phyloP scores from a whole-genome alignment of 768 basidiomycete species.

The Suillus clintonianus region DNA sequence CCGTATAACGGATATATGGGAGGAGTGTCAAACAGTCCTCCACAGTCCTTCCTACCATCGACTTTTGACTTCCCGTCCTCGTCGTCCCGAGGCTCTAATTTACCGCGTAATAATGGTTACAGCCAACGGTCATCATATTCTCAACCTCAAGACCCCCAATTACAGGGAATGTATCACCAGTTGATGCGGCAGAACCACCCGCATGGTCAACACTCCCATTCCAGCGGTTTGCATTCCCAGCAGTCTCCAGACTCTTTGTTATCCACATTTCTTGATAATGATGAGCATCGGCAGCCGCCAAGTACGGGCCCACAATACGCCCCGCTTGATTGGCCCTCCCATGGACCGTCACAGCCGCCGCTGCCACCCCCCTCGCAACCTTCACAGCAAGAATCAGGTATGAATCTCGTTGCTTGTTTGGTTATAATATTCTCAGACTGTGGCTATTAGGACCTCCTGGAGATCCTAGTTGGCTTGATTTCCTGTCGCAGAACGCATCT shows the following conservation, averaged over 20 bases:
- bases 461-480: conserved; percentile 36
- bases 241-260: conserved; percentile 25
- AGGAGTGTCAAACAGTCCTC: conserved; percentile 23
- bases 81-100: conserved; percentile 18
- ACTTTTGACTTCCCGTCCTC: conserved; percentile 33
- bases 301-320: conserved; percentile 25
- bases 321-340: conserved; percentile 36
- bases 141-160: conserved; percentile 27
- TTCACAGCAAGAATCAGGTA: conserved; percentile 28
- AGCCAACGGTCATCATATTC: conserved; percentile 29
- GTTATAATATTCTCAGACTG: not conserved
- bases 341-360: conserved; percentile 22
- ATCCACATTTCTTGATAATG: conserved; percentile 30
- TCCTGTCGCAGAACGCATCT: conserved; percentile 29
- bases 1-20: conserved; percentile 26
- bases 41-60: conserved; percentile 23
- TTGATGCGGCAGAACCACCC: conserved; percentile 25
- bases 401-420: not conserved
- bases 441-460: conserved; percentile 21
- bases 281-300: conserved; percentile 26
- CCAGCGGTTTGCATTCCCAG: conserved; percentile 21
- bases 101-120: conserved; percentile 26
- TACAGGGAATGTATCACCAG: conserved; percentile 34
- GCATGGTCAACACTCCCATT: conserved; percentile 14
- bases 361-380: conserved; percentile 12